Evolutionary conservation across 306 rosid genomes (phyloP).

Genomic region (Calophaca sinica): DNA sequence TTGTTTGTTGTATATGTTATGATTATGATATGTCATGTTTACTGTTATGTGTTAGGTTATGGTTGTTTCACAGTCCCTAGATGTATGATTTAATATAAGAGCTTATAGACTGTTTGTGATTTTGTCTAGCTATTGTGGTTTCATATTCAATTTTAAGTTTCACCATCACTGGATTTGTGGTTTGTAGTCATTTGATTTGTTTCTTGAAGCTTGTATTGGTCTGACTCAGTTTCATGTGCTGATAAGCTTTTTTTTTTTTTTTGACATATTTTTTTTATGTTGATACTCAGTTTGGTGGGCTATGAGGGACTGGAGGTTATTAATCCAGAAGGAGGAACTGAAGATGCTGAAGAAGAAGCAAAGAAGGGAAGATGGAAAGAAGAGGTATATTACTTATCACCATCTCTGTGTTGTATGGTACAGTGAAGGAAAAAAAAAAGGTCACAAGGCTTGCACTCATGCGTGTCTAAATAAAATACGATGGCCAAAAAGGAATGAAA

Average conservation of each 20-base stretch:
- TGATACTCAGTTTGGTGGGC: conserved; percentile 48
- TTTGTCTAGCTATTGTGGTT: conserved; percentile 17
- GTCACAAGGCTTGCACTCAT: neutral
- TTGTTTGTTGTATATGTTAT: neutral
- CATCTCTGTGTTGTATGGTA: conserved; percentile 1
- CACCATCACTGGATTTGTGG: conserved; percentile 20
- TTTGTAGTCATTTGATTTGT: conserved; percentile 26
- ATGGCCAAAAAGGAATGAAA: conserved; percentile 7
- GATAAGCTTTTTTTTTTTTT: conserved; percentile 21
- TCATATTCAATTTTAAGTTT: conserved; percentile 6
- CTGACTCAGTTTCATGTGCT: conserved; percentile 30
- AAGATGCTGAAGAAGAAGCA: conserved; percentile 96
- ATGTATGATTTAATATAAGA: conserved; percentile 23
- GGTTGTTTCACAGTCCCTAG: conserved; percentile 22
- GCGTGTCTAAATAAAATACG: conserved; percentile 15
- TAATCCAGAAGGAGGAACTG: conserved; percentile 97
- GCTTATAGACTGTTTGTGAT: conserved; percentile 23
- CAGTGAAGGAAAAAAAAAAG: neutral
- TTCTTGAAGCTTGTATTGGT: conserved; percentile 31
- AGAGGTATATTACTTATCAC: conserved; percentile 62
- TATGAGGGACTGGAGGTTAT: conserved; percentile 93
- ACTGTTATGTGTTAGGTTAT: conserved; percentile 23
- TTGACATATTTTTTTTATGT: conserved; percentile 15
- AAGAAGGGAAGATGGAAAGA: conserved; percentile 90
- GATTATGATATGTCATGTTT: conserved; percentile 5